Percentiles rank a stretch among this genome's conserved stretches.
Evolutionary conservation across 768 basidiomycete species (phyloP).

Genomic region (Neoboletus magnificus): DNA sequence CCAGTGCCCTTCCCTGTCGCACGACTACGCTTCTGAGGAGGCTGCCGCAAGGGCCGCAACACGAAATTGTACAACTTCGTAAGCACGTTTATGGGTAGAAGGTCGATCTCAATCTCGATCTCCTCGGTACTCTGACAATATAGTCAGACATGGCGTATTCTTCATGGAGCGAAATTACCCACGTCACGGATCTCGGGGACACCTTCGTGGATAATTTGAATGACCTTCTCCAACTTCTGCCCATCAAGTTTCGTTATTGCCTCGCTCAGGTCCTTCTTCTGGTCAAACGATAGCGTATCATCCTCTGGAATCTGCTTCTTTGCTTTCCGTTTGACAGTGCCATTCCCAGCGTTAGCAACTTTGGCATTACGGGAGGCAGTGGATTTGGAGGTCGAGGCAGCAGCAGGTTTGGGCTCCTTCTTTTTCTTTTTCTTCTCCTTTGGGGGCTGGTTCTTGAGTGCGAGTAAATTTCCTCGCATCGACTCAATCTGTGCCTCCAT

Average conservation of each 20-base stretch:
- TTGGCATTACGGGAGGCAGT: conserved; percentile 47
- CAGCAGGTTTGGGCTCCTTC: conserved; percentile 54
- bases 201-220: conserved; percentile 92
- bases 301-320: conserved; percentile 74
- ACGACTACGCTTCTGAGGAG: conserved; percentile 61
- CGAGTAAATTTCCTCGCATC: conserved; percentile 66
- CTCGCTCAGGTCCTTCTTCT: conserved; percentile 98
- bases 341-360: conserved; percentile 34
- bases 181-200: conserved; percentile 93
- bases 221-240: conserved; percentile 80
- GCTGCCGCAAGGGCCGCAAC: conserved; percentile 69
- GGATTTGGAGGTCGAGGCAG: conserved; percentile 64
- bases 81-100: conserved; percentile 79
- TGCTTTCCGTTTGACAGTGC: conserved; percentile 51
- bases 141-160: conserved; percentile 10
- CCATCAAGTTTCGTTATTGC: conserved; percentile 87
- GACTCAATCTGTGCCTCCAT: conserved; percentile 83
- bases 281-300: conserved; percentile 86
- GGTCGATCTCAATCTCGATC: conserved; percentile 97
- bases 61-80: conserved; percentile 96
- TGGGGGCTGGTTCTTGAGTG: conserved; percentile 52
- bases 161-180: conserved; percentile 35
- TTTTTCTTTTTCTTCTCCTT: conserved; percentile 73
- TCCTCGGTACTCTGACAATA: conserved; percentile 82
- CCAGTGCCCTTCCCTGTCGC: conserved; percentile 71